Base-by-base conservation (phyloP, 1,284 basidiomycete species). In the Moniliophthora roreri region DNA sequence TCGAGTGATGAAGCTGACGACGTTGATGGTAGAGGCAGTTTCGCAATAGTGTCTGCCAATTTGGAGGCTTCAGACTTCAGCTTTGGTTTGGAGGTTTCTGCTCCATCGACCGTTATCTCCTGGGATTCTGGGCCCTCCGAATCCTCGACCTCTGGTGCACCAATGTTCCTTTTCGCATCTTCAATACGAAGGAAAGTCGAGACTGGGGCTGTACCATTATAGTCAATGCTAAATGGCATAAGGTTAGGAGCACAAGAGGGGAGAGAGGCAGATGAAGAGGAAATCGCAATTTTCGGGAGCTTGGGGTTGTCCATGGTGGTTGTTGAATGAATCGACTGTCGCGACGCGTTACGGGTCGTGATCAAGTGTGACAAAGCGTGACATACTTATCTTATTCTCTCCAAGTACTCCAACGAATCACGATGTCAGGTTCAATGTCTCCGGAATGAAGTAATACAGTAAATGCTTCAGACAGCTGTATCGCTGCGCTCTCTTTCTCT, bases 201-300 rank as follows among this genome's bases (percentile, higher is more conserved):
- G 16, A 92, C 73, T 2, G 84, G 82, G 0, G 89, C 89, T 15
- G 78, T 78, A 0, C 91, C 91, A 5, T 79, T 75, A 67, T 91
- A 81, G 2, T 76, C 69, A 53, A 93, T 83, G 59, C 87, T 82
- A 60, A 93, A 92, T 1, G 91, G 91, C 85, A 93, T 88, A 40
- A 93, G 77, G 63, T 85, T 77, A 1, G 87, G 85, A 1, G 70
- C 66, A 24, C 73, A 74, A 48, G 51, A 45, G 4, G 72, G 66
- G 5, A 78, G 63, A 2, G 48, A 49, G n/a, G 53, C 36, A 15
- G 45, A 24, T 11, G 49, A n/a, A 10, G 49, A 34, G 3, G 21
- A 8, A 13, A 55, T 42, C 11, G 50, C 45, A 28, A 51, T 34
- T 37, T 35, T 26, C 11, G 28, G 28, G 28, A 32, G 28, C 28